A percentile compares a stretch with the other conserved stretches of the same genome.
Conservation (phyloP, 179 eudicot species). For the Spergularia azorica region DNA sequence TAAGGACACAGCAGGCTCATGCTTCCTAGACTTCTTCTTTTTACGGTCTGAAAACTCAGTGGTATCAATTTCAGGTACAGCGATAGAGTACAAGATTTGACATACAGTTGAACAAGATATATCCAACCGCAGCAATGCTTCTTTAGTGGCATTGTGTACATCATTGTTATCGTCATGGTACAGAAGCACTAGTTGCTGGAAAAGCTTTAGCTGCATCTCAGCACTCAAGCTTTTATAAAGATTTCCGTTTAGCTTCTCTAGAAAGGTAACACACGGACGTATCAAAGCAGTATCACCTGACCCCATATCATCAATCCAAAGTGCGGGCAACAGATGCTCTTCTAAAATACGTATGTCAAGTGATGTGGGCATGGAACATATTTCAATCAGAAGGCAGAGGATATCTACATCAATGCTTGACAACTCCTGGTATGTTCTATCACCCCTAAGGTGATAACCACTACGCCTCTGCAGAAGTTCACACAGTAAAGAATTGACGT, state of each 20-base stretch:
- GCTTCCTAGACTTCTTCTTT: constrained; percentile 50
- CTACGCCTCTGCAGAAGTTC: constrained; percentile 62
- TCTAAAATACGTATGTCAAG: constrained; percentile 42
- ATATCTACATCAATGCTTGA: constrained; percentile 61
- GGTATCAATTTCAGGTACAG: constrained; percentile 30
- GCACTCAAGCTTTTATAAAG: constrained; percentile 50
- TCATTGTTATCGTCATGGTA: constrained; percentile 53
- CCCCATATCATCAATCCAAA: constrained; percentile 42
- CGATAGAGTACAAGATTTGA: constrained; percentile 45
- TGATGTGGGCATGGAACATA: constrained; percentile 47
- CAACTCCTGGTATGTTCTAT: constrained; percentile 38
- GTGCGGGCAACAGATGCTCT: constrained; percentile 50
- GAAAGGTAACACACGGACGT: constrained; percentile 64
- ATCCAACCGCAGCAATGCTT: constrained; percentile 64
- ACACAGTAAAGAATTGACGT: constrained; percentile 46
- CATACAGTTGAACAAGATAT: constrained; percentile 49
- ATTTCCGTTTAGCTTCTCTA: constrained; percentile 48
- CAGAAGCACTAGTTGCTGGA: constrained; percentile 57
- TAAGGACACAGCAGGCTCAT: constrained; percentile 23
- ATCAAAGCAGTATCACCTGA: constrained; percentile 56
- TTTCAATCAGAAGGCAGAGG: constrained; percentile 81
- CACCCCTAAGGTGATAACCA: constrained; percentile 40
- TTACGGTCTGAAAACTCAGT: constrained; percentile 35
- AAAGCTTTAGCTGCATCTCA: constrained; percentile 60
- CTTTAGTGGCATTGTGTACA: constrained; percentile 64